These are phyloP conservation scores for Phytomonas sp. DNA, from an alignment of 208 protist species.

Conservation along the genomic window DNA sequence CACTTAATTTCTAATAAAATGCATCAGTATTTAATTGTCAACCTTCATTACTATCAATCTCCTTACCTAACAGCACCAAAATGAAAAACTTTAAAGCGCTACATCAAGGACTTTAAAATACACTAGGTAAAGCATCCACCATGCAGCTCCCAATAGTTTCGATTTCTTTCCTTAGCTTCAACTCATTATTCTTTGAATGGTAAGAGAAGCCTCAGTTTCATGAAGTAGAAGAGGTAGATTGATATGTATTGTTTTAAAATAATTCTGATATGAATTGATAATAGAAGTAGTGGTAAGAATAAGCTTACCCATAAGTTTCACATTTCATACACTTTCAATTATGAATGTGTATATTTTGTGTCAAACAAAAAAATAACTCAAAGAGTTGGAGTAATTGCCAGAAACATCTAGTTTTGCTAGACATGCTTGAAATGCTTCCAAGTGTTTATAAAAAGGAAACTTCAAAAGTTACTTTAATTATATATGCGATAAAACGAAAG, in stretches of 20 bases:
- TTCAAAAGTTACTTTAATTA: neutral
- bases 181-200: neutral
- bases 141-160: neutral
- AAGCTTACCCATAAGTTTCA: slow-evolving; percentile 35
- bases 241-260: neutral
- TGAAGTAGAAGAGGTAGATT: neutral
- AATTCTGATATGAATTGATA: slow-evolving; percentile 22
- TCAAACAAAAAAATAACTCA: neutral
- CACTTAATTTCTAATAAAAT: neutral
- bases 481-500: neutral
- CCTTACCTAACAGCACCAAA: neutral
- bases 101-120: neutral
- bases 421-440: neutral
- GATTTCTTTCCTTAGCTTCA: neutral
- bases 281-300: slow-evolving; percentile 45
- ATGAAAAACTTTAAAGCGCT: neutral
- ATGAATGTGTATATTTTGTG: neutral
- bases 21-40: neutral
- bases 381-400: neutral
- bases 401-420: neutral
- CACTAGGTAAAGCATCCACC: neutral
- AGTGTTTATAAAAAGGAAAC: neutral
- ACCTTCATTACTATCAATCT: neutral
- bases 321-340: slow-evolving; percentile 5
- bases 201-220: neutral